Percentiles rank a stretch among this genome's conserved stretches.
phyloP scores from a whole-genome alignment of 192 early-diverging fungal genomes.

The Rhizophagus sp. region DNA sequence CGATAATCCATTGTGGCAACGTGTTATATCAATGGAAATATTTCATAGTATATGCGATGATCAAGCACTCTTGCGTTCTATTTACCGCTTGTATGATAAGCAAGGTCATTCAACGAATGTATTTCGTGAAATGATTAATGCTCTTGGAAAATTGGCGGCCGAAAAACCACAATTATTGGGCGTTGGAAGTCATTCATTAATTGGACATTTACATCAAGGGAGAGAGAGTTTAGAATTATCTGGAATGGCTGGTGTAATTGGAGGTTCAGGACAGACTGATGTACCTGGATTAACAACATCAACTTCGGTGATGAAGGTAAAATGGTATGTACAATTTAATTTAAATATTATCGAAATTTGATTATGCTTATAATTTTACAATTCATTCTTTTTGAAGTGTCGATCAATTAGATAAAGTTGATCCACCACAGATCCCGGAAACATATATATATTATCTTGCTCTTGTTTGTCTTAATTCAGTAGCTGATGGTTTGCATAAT shows the following conservation, averaged over 20 bases:
- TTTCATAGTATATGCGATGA: constrained; percentile 70
- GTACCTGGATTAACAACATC: constrained; percentile 45
- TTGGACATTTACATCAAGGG: constrained; percentile 34
- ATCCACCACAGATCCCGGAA: constrained; percentile 86
- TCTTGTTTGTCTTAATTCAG: constrained; percentile 64
- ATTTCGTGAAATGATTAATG: constrained; percentile 79
- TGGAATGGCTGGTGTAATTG: constrained; percentile 12
- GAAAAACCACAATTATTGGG: constrained; percentile 68
- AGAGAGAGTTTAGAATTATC: constrained; percentile 43
- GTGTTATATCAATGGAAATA: constrained; percentile 80
- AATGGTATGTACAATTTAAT: constrained; percentile 54
- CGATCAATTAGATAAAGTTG: constrained; percentile 92
- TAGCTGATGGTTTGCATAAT: constrained; percentile 71
- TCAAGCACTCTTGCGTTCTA: constrained; percentile 58
- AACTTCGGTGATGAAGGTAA: constrained; percentile 65
- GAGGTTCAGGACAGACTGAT: constrained; percentile 21
- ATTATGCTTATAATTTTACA: not conserved
- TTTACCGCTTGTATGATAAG: constrained; percentile 78
- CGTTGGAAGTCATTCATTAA: constrained; percentile 35
- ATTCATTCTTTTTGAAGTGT: constrained; percentile 48
- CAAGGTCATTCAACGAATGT: constrained; percentile 74
- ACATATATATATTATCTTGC: constrained; percentile 84
- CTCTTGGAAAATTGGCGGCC: constrained; percentile 69
- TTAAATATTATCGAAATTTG: too few species aligned
- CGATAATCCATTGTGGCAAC: constrained; percentile 77